These are phyloP conservation scores for Fusarium chlamydosporum DNA, from an alignment of 2,329 filamentous ascomycete genomes.

Conservation along the genomic window DNA sequence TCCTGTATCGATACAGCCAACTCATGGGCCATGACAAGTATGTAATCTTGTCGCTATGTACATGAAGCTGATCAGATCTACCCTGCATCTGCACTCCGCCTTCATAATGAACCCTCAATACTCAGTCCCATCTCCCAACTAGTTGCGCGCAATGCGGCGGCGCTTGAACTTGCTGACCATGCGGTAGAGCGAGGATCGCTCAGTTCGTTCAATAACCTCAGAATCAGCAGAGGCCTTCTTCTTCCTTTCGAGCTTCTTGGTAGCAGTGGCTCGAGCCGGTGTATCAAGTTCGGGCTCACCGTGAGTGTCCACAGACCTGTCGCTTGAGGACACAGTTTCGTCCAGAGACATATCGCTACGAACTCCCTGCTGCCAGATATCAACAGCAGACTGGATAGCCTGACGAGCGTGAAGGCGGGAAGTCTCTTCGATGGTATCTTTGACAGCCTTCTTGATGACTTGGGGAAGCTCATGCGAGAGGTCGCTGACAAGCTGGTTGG, in stretches of 20 bases:
- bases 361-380: constrained; percentile 5
- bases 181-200: constrained; percentile 27
- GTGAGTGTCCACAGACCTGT: not conserved
- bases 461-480: constrained; percentile 50
- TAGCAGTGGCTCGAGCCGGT: not conserved
- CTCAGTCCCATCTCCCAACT: not conserved
- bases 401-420: constrained; percentile 38
- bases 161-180: constrained; percentile 37
- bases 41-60: constrained; percentile 6
- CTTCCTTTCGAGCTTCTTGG: constrained; percentile 4
- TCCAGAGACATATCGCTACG: not conserved
- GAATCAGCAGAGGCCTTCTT: constrained; percentile 8
- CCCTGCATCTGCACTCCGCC: not conserved
- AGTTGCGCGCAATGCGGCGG: constrained; percentile 15
- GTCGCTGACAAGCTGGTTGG: constrained; percentile 39
- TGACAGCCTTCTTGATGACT: constrained; percentile 48
- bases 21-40: not conserved
- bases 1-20: not conserved
- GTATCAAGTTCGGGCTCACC: constrained; percentile 34
- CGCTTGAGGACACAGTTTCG: not conserved
- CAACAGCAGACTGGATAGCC: not conserved
- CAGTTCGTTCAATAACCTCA: constrained; percentile 7
- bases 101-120: not conserved
- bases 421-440: constrained; percentile 43
- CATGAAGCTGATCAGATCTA: constrained; percentile 10